Evolutionary conservation across 2,329 filamentous ascomycete genomes (phyloP).

Genomic region (Xylariaceae sp.): DNA sequence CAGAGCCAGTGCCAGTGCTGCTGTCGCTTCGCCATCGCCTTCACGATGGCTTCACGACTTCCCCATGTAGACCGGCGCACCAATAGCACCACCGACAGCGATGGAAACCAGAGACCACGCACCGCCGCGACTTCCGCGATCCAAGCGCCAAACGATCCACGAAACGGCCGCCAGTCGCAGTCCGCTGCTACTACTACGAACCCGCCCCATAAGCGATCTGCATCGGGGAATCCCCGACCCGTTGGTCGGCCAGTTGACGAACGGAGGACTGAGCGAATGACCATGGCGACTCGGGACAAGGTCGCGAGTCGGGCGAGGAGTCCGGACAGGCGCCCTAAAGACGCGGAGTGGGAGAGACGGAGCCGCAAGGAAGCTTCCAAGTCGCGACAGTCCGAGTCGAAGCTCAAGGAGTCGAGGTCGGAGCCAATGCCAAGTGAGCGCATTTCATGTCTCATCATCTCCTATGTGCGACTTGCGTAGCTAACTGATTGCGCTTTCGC

Average conservation of each 20-base stretch:
- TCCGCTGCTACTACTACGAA: constrained; percentile 33
- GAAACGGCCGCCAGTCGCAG: constrained; percentile 33
- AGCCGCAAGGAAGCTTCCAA: constrained; percentile 38
- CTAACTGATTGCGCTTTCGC: constrained; percentile 32
- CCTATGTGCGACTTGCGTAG: background rate
- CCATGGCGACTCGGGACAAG: constrained; percentile 59
- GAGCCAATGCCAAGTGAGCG: constrained; percentile 48
- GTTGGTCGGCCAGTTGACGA: constrained; percentile 46
- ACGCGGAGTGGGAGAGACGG: constrained; percentile 31
- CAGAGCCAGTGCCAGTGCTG: constrained; percentile 19
- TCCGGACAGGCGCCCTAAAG: constrained; percentile 42
- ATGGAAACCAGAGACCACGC: constrained; percentile 27
- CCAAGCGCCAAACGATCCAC: constrained; percentile 30
- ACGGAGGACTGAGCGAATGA: constrained; percentile 51
- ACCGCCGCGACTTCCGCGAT: constrained; percentile 19
- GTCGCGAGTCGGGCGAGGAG: constrained; percentile 55
- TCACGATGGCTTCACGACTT: constrained; percentile 34
- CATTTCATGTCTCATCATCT: background rate
- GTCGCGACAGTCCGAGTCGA: constrained; percentile 42
- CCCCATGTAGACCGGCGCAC: constrained; percentile 40
- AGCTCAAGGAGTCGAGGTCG: constrained; percentile 40
- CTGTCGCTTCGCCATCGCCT: constrained; percentile 19
- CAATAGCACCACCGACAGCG: constrained; percentile 36
- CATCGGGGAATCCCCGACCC: constrained; percentile 53
- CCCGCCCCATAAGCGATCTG: constrained; percentile 50